phyloP scores from a whole-genome alignment of 176 grass and related monocot genomes.

The Carex kokanica region DNA sequence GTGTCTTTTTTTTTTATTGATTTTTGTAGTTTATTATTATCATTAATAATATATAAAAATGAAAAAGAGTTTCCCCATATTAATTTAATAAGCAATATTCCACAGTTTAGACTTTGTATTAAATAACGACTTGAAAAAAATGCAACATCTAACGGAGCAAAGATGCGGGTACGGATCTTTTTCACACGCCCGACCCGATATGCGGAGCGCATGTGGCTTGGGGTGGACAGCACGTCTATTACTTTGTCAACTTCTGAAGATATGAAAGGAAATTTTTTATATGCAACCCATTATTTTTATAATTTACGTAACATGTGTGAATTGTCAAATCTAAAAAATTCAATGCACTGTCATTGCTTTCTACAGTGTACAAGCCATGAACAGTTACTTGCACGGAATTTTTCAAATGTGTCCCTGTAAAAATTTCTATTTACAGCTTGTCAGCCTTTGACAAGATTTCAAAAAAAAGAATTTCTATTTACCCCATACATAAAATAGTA shows the following conservation, averaged over 20 bases:
- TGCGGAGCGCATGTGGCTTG: not conserved
- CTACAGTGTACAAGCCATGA: not conserved
- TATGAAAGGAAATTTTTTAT: not conserved
- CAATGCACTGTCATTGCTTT: not conserved
- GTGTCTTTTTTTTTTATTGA: not conserved
- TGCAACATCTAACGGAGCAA: not conserved
- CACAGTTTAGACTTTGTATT: not conserved
- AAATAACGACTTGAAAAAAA: slow-evolving; percentile 10
- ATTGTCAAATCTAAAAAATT: not conserved
- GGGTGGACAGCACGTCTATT: not conserved
- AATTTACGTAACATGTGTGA: not conserved
- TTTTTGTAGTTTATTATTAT: not conserved
- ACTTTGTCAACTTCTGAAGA: slow-evolving; percentile 3
- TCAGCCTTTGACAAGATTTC: no score
- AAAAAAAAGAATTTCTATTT: no score
- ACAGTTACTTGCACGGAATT: not conserved
- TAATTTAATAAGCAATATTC: not conserved
- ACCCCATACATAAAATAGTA: not conserved
- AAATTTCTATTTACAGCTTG: no score
- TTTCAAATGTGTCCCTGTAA: not conserved
- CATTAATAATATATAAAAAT: no score
- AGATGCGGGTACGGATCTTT: not conserved
- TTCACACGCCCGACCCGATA: not conserved
- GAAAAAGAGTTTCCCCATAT: not conserved
- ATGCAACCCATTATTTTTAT: not conserved